phyloP scores from a whole-genome alignment of 1,284 basidiomycete species.

The Apiotrichum siamense region DNA sequence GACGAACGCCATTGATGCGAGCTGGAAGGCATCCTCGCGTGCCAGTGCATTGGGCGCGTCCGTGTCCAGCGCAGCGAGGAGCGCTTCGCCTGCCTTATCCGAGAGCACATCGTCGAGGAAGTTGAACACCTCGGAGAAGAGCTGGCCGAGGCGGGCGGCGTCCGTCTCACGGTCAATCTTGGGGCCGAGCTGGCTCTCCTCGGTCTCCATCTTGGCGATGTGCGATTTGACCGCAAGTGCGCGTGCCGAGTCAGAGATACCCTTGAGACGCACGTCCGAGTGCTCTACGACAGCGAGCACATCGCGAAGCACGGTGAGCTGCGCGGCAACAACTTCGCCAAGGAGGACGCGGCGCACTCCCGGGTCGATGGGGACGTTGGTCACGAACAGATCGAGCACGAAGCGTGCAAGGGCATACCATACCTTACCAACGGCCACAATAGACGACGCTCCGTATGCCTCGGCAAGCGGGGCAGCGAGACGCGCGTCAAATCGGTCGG shows the following conservation, averaged over 20 bases:
- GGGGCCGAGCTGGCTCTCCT: constrained; percentile 33
- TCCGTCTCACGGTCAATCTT: constrained; percentile 49
- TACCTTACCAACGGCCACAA: constrained; percentile 32
- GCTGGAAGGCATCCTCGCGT: constrained; percentile 47
- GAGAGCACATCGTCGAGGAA: constrained; percentile 52
- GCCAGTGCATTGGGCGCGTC: constrained; percentile 27
- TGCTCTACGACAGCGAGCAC: constrained; percentile 58
- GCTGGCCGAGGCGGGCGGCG: constrained; percentile 59
- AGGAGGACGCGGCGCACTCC: constrained; percentile 61
- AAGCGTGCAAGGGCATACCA: constrained; percentile 61
- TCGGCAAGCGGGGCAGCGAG: constrained; percentile 13
- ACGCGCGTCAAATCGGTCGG: constrained; percentile 4
- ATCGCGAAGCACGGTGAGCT: constrained; percentile 51
- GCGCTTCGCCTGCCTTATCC: constrained; percentile 27
- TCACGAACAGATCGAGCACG: constrained; percentile 60
- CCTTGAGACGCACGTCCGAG: constrained; percentile 60
- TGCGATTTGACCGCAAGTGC: constrained; percentile 42
- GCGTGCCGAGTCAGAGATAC: constrained; percentile 56
- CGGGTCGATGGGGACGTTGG: constrained; percentile 83
- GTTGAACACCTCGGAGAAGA: constrained; percentile 75
- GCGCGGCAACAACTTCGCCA: constrained; percentile 53
- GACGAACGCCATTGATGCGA: constrained; percentile 48
- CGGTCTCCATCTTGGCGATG: constrained; percentile 33
- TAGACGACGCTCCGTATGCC: neutral
- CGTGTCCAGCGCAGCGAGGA: constrained; percentile 28